These are phyloP conservation scores for Pseudonitzschia delicatissima DNA, from an alignment of 108 stramenopile species.

Conservation along the genomic window DNA sequence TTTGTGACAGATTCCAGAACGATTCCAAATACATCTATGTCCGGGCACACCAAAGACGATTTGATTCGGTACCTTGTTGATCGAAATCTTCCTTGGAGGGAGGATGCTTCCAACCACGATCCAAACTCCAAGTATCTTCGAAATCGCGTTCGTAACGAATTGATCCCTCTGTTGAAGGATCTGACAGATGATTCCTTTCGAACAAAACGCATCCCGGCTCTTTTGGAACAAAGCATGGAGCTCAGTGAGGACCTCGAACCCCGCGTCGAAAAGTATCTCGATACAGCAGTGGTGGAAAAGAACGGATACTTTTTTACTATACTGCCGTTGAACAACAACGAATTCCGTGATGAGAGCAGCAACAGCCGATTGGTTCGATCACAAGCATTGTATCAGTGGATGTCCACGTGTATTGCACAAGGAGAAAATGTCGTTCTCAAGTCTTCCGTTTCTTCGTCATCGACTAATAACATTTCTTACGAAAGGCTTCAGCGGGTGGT, in stretches of 20 bases:
- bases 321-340: neutral
- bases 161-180: slow-evolving; percentile 75
- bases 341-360: neutral
- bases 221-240: slow-evolving; percentile 66
- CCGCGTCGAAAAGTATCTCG: slow-evolving; percentile 40
- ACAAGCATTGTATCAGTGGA: slow-evolving; percentile 67
- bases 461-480: slow-evolving; percentile 40
- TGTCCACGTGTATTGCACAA: slow-evolving; percentile 12
- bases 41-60: slow-evolving; percentile 47
- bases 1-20: slow-evolving; percentile 40
- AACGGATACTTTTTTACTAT: neutral
- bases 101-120: slow-evolving; percentile 67
- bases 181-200: slow-evolving; percentile 44
- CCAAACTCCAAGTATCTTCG: slow-evolving; percentile 66
- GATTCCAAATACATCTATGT: neutral
- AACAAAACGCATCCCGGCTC: slow-evolving; percentile 48
- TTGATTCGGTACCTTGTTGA: slow-evolving; percentile 48
- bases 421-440: slow-evolving; percentile 7
- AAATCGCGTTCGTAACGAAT: slow-evolving; percentile 83
- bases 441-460: neutral
- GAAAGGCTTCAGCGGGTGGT: slow-evolving; percentile 54
- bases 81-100: slow-evolving; percentile 57
- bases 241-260: slow-evolving; percentile 42
- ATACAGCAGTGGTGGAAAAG: neutral
- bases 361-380: slow-evolving; percentile 42